Percentiles rank a stretch among this genome's conserved stretches.
Evolutionary conservation across 2,329 filamentous ascomycete species (phyloP).

Genomic region (Alternaria panax): DNA sequence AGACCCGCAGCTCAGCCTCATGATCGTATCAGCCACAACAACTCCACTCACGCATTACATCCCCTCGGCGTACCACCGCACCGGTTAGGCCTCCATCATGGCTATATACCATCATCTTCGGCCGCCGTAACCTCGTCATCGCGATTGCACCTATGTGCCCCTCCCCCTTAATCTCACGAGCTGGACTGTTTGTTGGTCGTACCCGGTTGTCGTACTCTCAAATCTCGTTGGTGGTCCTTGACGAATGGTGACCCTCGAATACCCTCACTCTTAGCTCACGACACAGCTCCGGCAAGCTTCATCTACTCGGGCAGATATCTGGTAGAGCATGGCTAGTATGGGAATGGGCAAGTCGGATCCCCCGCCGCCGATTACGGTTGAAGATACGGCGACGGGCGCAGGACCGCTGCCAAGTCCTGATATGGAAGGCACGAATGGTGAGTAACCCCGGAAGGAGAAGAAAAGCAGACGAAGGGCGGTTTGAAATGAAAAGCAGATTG

Average conservation of each 20-base stretch:
- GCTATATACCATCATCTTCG: not conserved
- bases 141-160: not conserved
- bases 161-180: not conserved
- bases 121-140: not conserved
- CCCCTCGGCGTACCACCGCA: not conserved
- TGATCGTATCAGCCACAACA: slow-evolving; percentile 15
- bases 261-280: not conserved
- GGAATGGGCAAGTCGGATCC: slow-evolving; percentile 22
- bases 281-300: slow-evolving; percentile 5
- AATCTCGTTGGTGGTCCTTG: slow-evolving; percentile 1
- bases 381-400: slow-evolving; percentile 41
- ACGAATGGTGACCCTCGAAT: slow-evolving; percentile 6
- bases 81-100: slow-evolving; percentile 12
- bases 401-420: slow-evolving; percentile 32
- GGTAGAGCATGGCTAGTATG: slow-evolving; percentile 9
- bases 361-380: slow-evolving; percentile 45
- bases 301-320: not conserved
- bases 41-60: not conserved
- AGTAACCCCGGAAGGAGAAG: not conserved
- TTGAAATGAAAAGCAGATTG: not conserved
- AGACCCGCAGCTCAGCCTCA: slow-evolving; percentile 14
- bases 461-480: not conserved
- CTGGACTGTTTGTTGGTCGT: slow-evolving; percentile 1
- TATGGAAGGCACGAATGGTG: slow-evolving; percentile 26
- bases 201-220: slow-evolving; percentile 4